These are phyloP conservation scores for Phaeosphaeriaceae sp. DNA, from an alignment of 2,329 filamentous ascomycete species.

Conservation along the genomic window DNA sequence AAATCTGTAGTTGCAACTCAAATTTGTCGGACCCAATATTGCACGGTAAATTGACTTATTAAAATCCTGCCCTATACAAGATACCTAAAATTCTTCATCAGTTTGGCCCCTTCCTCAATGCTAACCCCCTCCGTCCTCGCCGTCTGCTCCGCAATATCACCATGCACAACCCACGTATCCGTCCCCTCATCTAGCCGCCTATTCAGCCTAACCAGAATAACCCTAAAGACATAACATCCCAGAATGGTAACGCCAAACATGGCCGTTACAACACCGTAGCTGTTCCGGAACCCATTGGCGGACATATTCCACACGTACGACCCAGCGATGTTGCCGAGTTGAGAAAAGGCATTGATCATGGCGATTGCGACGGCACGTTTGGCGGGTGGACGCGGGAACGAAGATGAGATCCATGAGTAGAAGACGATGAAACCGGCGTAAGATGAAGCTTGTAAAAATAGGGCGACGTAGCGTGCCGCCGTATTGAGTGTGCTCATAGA, in stretches of 20 bases:
- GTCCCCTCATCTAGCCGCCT: constrained; percentile 42
- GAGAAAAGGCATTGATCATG: constrained; percentile 61
- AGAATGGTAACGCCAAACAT: constrained; percentile 68
- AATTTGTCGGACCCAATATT: too few species aligned
- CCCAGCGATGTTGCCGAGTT: constrained; percentile 56
- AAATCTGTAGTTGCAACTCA: too few species aligned
- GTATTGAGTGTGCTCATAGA: constrained; percentile 40
- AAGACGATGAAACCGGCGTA: constrained; percentile 48
- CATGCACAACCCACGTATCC: constrained; percentile 33
- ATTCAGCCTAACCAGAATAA: constrained; percentile 36
- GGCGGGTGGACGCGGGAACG: constrained; percentile 61
- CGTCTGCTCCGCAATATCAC: constrained; percentile 39
- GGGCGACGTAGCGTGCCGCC: constrained; percentile 41
- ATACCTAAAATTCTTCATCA: constrained; percentile 43
- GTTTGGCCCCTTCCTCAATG: constrained; percentile 35
- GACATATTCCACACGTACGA: constrained; percentile 68
- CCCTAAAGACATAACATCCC: constrained; percentile 52
- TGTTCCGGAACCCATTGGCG: constrained; percentile 67
- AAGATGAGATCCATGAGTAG: constrained; percentile 46
- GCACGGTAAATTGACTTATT: too few species aligned
- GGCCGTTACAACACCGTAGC: constrained; percentile 68
- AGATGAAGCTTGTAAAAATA: constrained; percentile 49
- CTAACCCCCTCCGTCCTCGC: constrained; percentile 34
- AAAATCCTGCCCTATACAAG: constrained; percentile 35
- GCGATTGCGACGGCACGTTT: constrained; percentile 68